Evolutionary conservation across 805 yeast genomes (phyloP).

Genomic region (Saccharomycopsis vini): DNA sequence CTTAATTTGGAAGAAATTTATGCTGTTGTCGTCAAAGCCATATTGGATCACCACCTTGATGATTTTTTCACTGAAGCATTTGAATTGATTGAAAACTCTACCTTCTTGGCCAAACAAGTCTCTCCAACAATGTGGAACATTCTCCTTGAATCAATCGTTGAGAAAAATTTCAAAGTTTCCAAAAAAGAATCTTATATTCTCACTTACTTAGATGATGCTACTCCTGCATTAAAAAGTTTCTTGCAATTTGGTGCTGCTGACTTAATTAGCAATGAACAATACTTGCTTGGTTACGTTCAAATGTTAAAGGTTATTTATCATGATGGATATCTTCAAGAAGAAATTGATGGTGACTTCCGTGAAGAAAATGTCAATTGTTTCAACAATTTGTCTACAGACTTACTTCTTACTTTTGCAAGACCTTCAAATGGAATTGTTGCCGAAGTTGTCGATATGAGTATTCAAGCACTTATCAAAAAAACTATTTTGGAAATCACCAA

Average conservation of each 20-base stretch:
- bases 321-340: conserved; percentile 19
- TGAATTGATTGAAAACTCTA: conserved; percentile 64
- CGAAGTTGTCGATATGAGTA: conserved; percentile 6
- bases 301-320: conserved; percentile 25
- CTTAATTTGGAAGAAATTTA: conserved; percentile 56
- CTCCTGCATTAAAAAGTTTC: conserved; percentile 66
- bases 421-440: too few relatives aligned
- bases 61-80: conserved; percentile 72
- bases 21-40: conserved; percentile 58
- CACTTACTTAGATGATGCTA: conserved; percentile 65
- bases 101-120: conserved; percentile 49
- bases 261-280: conserved; percentile 17
- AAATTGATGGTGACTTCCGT: neutral
- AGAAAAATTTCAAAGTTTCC: conserved; percentile 23
- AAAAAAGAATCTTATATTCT: conserved; percentile 43
- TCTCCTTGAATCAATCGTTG: conserved; percentile 38
- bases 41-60: conserved; percentile 55
- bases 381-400: conserved; percentile 12
- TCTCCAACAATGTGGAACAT: conserved; percentile 71
- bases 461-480: conserved; percentile 14
- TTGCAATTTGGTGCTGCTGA: conserved; percentile 46
- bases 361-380: conserved; percentile 5
- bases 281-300: conserved; percentile 21
- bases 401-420: conserved; percentile 11
- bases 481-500: neutral